These are phyloP conservation scores for Magnaporthales sp. DNA, from an alignment of 2,329 filamentous ascomycete genomes.

Conservation along the genomic window DNA sequence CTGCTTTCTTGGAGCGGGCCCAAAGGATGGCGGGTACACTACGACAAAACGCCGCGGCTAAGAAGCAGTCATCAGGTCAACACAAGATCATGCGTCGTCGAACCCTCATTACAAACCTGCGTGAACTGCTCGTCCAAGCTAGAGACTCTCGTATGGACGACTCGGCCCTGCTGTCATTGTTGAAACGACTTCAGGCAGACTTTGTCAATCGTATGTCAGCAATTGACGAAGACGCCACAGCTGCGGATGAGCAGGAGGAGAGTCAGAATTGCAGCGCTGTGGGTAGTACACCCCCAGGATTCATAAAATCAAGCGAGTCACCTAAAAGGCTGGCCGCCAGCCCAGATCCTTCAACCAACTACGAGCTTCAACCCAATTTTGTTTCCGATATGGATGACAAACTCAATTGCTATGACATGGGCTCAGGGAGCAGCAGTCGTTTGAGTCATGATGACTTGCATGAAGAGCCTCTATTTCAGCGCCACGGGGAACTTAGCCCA, in stretches of 20 bases:
- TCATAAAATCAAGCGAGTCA: background rate
- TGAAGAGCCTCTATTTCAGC: background rate
- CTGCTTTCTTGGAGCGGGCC: conserved; percentile 57
- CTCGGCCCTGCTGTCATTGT: background rate
- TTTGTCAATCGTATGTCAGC: background rate
- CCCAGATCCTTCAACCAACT: background rate
- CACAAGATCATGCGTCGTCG: background rate
- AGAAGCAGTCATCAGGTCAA: background rate
- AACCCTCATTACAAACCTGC: background rate
- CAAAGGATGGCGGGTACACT: conserved; percentile 57
- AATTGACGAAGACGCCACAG: background rate
- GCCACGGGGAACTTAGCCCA: background rate
- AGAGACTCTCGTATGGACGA: background rate
- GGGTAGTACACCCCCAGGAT: background rate
- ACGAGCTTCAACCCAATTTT: background rate
- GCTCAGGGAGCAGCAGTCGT: background rate
- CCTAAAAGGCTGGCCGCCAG: background rate
- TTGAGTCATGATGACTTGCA: background rate
- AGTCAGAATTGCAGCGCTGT: background rate
- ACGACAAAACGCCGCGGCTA: conserved; percentile 29
- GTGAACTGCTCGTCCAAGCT: background rate
- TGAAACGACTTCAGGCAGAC: background rate
- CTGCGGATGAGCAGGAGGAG: background rate
- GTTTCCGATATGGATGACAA: background rate
- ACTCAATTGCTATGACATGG: background rate